A percentile compares a stretch with the other conserved stretches of the same genome.
phyloP scores from a whole-genome alignment of 2,329 filamentous ascomycete genomes.

The Bipolaris bicolor region DNA sequence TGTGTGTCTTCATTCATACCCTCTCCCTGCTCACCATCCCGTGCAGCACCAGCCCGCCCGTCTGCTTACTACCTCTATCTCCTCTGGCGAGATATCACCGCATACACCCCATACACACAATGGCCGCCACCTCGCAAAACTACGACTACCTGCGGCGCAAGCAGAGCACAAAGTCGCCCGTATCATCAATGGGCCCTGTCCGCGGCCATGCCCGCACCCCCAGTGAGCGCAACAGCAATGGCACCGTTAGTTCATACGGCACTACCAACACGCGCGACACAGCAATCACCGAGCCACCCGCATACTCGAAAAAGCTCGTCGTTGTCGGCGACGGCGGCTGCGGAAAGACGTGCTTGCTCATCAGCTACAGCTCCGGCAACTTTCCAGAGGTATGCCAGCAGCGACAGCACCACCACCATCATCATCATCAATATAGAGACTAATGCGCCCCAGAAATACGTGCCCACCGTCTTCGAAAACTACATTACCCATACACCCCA shows the following conservation, averaged over 20 bases:
- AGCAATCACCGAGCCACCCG: conserved; percentile 85
- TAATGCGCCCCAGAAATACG: conserved; percentile 82
- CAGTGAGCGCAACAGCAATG: conserved; percentile 78
- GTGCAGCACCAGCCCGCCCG: background rate
- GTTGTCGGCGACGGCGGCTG: conserved; percentile 98
- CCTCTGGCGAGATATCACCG: background rate
- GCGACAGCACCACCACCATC: background rate
- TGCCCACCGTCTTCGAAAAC: conserved; percentile 98
- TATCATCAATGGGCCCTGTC: conserved; percentile 37
- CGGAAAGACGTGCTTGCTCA: conserved; percentile 97
- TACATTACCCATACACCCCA: conserved; percentile 98
- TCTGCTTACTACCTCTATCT: background rate
- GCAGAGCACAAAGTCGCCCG: conserved; percentile 54
- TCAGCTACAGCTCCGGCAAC: conserved; percentile 98
- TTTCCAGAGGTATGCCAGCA: conserved; percentile 82
- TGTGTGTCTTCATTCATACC: conserved; percentile 39
- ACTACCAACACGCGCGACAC: conserved; percentile 80
- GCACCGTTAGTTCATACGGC: conserved; percentile 84
- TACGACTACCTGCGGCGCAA: conserved; percentile 66
- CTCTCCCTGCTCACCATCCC: conserved; percentile 3
- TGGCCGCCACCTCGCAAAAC: conserved; percentile 50
- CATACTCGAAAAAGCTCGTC: conserved; percentile 99
- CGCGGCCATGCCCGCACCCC: conserved; percentile 58
- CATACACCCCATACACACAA: conserved; percentile 11
- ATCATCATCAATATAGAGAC: background rate